Evolutionary conservation across 176 grass and related monocot species (phyloP).

Genomic region (Elaeis guineensis): DNA sequence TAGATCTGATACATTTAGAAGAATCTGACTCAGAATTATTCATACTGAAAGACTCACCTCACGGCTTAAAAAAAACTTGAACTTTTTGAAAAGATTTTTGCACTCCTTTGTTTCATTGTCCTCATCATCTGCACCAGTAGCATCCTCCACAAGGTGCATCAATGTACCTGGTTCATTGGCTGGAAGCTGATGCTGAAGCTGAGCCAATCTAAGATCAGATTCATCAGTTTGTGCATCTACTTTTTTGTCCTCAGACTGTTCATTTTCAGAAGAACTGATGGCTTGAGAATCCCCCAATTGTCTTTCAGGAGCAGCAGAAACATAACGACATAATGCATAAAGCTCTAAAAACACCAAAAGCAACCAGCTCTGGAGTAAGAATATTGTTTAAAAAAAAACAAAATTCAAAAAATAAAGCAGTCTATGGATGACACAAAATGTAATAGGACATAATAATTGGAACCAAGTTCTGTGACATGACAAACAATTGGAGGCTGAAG

Average conservation of each 20-base stretch:
- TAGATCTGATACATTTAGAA: too few species aligned
- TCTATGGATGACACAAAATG: background rate
- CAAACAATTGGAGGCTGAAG: too few species aligned
- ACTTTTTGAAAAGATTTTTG: slow-evolving; percentile 70
- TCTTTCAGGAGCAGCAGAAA: slow-evolving; percentile 43
- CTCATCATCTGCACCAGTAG: slow-evolving; percentile 40
- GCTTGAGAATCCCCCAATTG: slow-evolving; percentile 27
- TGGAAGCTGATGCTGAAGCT: slow-evolving; percentile 83
- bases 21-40: background rate
- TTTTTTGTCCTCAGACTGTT: slow-evolving; percentile 26
- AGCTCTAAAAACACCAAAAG: slow-evolving; percentile 45
- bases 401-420: too few species aligned
- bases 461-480: too few species aligned
- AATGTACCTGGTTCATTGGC: slow-evolving; percentile 87
- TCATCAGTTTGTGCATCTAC: slow-evolving; percentile 45
- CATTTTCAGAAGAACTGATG: slow-evolving; percentile 29
- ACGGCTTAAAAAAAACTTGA: slow-evolving; percentile 89
- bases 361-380: background rate
- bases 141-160: slow-evolving; percentile 90
- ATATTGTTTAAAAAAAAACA: too few species aligned
- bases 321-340: slow-evolving; percentile 80
- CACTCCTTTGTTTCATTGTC: slow-evolving; percentile 56
- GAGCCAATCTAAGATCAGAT: slow-evolving; percentile 79
- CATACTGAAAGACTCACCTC: slow-evolving; percentile 43
- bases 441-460: too few species aligned